Conservation (phyloP, 129 eudicot species). For the sunflower (Helianthus annuus) region DNA sequence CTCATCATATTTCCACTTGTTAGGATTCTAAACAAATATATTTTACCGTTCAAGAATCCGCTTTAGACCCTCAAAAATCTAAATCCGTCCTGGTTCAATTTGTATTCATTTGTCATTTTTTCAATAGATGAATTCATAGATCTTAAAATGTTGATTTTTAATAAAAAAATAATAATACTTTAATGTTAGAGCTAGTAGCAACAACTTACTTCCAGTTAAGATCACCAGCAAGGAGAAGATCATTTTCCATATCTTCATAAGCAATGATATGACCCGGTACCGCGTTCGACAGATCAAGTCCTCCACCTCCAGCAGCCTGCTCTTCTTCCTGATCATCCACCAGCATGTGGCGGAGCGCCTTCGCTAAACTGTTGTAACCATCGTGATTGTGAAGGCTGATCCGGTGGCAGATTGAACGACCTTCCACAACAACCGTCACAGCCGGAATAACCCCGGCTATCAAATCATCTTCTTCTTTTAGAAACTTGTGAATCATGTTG, state of each 20-base stretch:
- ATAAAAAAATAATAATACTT: too few species aligned
- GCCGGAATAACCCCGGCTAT: slow-evolving; percentile 59
- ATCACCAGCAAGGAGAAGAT: slow-evolving; percentile 95
- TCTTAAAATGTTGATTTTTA: neutral
- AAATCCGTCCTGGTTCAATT: too few species aligned
- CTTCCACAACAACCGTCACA: slow-evolving; percentile 90
- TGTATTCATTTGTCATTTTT: too few species aligned
- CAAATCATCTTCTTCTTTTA: slow-evolving; percentile 49
- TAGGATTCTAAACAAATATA: too few species aligned
- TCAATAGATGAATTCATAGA: too few species aligned
- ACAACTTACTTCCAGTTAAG: slow-evolving; percentile 80
- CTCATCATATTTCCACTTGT: too few species aligned
- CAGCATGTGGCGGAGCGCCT: slow-evolving; percentile 70
- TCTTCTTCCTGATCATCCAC: slow-evolving; percentile 31
- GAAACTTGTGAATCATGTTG: slow-evolving; percentile 28
- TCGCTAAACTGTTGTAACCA: slow-evolving; percentile 73
- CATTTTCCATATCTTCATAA: slow-evolving; percentile 92
- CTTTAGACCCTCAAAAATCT: too few species aligned
- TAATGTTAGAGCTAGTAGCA: neutral
- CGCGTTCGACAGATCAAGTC: slow-evolving; percentile 74
- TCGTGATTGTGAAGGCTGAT: slow-evolving; percentile 76
- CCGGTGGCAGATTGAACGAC: slow-evolving; percentile 88
- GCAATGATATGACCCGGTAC: slow-evolving; percentile 88
- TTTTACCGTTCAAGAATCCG: too few species aligned
- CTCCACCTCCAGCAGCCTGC: neutral